Conservation (phyloP, 2,329 filamentous ascomycete genomes). For the Gnomoniopsis sp. region DNA sequence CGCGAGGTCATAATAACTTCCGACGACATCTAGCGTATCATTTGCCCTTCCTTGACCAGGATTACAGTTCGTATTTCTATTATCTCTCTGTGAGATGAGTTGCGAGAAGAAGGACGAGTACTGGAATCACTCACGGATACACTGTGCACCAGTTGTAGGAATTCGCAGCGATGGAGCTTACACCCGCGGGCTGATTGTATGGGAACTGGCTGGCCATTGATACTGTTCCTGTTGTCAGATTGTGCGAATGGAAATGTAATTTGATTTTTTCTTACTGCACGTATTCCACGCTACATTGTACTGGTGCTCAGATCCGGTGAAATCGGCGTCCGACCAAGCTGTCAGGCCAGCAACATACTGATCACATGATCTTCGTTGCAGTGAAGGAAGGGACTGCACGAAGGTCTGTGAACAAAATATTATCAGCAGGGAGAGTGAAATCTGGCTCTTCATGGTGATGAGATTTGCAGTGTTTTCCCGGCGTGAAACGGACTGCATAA, state of each 20-base stretch:
- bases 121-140: slow-evolving; percentile 1
- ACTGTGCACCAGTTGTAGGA: slow-evolving; percentile 11
- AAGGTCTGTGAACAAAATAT: too few species aligned
- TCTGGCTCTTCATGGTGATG: too few species aligned
- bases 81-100: neutral
- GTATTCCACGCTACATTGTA: slow-evolving; percentile 13
- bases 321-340: slow-evolving; percentile 12
- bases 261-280: neutral
- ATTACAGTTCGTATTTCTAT: slow-evolving; percentile 8
- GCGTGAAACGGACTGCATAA: too few species aligned
- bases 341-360: slow-evolving; percentile 4
- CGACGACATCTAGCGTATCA: slow-evolving; percentile 10
- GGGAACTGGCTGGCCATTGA: slow-evolving; percentile 15
- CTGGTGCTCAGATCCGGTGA: slow-evolving; percentile 4
- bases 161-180: slow-evolving; percentile 10
- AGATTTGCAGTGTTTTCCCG: too few species aligned
- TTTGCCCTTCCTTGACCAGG: slow-evolving; percentile 5
- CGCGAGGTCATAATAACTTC: slow-evolving; percentile 14
- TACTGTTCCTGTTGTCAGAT: neutral
- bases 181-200: neutral
- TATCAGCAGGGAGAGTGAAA: too few species aligned
- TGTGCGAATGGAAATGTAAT: neutral
- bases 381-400: too few species aligned
- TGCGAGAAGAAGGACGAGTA: neutral
- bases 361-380: neutral